phyloP scores from a whole-genome alignment of 2,329 filamentous ascomycete genomes.

The Cladophialophora carrionii region DNA sequence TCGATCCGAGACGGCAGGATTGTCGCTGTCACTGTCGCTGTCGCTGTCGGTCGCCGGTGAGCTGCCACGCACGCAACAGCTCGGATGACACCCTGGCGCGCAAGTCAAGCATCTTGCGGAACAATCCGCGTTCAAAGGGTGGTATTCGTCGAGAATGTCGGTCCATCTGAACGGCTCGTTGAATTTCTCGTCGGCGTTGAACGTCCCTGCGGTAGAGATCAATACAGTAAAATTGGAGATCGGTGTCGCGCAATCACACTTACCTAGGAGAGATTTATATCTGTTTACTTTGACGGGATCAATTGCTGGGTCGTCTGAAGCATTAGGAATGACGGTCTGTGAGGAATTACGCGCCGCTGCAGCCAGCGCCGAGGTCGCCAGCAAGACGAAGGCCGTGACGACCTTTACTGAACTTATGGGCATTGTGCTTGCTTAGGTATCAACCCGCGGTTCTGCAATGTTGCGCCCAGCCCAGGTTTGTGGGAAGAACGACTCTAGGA shows the following conservation, averaged over 20 bases:
- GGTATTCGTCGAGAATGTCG: slow-evolving; percentile 22
- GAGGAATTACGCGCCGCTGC: slow-evolving; percentile 16
- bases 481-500: not conserved
- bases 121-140: slow-evolving; percentile 10
- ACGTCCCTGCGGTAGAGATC: slow-evolving; percentile 4
- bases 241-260: not conserved
- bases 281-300: slow-evolving; percentile 19
- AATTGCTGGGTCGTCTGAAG: slow-evolving; percentile 3
- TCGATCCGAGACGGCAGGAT: not conserved
- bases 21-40: not conserved
- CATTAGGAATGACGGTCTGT: slow-evolving; percentile 21
- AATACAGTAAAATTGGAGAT: not conserved
- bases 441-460: not conserved
- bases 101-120: slow-evolving; percentile 21
- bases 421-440: not conserved
- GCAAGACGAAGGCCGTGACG: slow-evolving; percentile 1
- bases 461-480: no score
- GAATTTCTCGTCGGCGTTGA: slow-evolving; percentile 7
- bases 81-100: slow-evolving; percentile 23
- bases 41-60: not conserved
- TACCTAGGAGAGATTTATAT: slow-evolving; percentile 22
- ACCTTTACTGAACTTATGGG: not conserved
- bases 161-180: slow-evolving; percentile 25
- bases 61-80: slow-evolving; percentile 19
- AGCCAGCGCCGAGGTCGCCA: slow-evolving; percentile 9